Conservation (phyloP, 257 asterid genomes). For the Rubia yunnanensis region DNA sequence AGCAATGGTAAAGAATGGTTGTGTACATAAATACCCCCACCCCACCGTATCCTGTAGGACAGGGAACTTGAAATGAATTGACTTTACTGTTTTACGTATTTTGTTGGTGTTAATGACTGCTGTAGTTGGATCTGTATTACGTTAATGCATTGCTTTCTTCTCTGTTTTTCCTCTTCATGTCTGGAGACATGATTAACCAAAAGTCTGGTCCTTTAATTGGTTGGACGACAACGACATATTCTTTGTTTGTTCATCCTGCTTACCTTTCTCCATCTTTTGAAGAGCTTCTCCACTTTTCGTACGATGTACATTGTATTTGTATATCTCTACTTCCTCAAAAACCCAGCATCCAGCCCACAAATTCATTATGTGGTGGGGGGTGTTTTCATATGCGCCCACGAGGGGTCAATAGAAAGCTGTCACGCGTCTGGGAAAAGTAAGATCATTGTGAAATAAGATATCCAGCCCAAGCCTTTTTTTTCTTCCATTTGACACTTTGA, state of each 20-base stretch:
- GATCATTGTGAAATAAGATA: too few relatives aligned
- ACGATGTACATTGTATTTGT: too few relatives aligned
- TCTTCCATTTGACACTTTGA: too few relatives aligned
- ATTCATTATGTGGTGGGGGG: too few relatives aligned
- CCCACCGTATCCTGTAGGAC: constrained; percentile 14
- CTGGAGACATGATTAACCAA: constrained; percentile 1
- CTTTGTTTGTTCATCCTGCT: constrained; percentile 7
- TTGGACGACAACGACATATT: neutral
- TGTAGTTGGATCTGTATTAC: neutral
- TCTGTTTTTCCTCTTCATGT: constrained; percentile 7
- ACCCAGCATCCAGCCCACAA: too few relatives aligned
- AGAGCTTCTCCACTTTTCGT: neutral
- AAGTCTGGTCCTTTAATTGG: constrained; percentile 8
- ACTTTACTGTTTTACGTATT: constrained; percentile 6
- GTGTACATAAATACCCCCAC: neutral
- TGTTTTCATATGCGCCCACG: too few relatives aligned
- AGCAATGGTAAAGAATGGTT: constrained; percentile 10
- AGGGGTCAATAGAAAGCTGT: too few relatives aligned
- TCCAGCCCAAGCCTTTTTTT: too few relatives aligned
- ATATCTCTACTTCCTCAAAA: too few relatives aligned
- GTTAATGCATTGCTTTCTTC: neutral
- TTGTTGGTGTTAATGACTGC: constrained; percentile 8
- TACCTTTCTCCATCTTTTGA: neutral
- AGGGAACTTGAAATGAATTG: constrained; percentile 9
- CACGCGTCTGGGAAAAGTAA: too few relatives aligned